A percentile compares a stretch with the other conserved stretches of the same genome.
Conservation (phyloP, 2,329 filamentous ascomycete genomes). For the Aspergillus quadricinctus region DNA sequence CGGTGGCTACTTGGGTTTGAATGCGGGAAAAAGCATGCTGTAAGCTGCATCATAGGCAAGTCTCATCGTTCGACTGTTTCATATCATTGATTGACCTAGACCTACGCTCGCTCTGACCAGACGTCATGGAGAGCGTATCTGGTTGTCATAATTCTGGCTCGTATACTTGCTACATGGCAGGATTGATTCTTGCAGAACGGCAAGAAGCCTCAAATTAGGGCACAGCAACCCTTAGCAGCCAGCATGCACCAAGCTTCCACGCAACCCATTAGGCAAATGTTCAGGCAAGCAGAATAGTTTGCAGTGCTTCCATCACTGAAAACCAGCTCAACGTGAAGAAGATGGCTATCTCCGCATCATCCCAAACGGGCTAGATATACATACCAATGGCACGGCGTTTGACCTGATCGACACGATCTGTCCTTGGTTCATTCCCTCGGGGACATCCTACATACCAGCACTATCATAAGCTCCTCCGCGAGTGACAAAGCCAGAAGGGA, state of each 20-base stretch:
- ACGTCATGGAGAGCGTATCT: neutral
- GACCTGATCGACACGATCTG: neutral
- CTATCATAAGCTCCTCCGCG: neutral
- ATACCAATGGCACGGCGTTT: neutral
- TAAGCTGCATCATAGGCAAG: neutral
- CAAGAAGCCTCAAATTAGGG: neutral
- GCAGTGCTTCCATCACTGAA: neutral
- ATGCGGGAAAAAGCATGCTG: too few species aligned
- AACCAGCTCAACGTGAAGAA: neutral
- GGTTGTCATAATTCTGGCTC: too few species aligned
- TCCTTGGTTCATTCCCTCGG: neutral
- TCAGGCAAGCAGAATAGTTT: neutral
- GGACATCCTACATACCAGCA: neutral
- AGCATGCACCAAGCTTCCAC: neutral
- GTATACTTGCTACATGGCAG: neutral
- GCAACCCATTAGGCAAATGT: neutral
- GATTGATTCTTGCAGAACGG: too few species aligned
- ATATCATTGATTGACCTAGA: neutral
- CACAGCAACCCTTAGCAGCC: neutral
- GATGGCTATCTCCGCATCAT: neutral
- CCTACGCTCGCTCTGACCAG: too few species aligned
- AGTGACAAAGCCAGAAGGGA: neutral
- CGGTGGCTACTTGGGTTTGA: too few species aligned
- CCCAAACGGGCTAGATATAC: neutral
- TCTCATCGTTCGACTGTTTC: neutral